Conservation (phyloP, 2,329 filamentous ascomycete species). For the Claviceps sp. region DNA sequence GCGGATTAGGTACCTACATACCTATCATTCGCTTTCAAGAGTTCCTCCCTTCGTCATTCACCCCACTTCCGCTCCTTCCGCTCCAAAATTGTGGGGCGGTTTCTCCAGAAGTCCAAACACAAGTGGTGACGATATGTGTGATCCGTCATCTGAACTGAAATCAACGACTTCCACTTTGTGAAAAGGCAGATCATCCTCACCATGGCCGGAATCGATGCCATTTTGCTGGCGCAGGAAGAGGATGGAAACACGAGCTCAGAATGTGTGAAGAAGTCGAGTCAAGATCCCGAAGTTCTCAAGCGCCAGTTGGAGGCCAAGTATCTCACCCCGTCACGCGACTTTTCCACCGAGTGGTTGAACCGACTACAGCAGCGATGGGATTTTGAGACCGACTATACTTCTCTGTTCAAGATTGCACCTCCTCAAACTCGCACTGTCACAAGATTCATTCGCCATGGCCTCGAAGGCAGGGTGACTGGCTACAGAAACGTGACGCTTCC, state of each 20-base stretch:
- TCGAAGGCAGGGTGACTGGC: slow-evolving; percentile 84
- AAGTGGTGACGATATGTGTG: background rate
- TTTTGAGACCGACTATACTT: slow-evolving; percentile 62
- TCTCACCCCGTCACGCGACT: slow-evolving; percentile 63
- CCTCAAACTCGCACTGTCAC: slow-evolving; percentile 93
- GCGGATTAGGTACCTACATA: no score
- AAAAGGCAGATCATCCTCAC: background rate
- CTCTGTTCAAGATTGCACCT: slow-evolving; percentile 74
- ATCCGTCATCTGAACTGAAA: slow-evolving; percentile 3
- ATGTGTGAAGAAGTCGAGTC: slow-evolving; percentile 6
- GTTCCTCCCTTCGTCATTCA: background rate
- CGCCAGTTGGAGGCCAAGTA: slow-evolving; percentile 62
- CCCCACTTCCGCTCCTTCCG: background rate
- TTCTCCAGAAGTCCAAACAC: background rate
- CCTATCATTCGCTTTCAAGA: no score
- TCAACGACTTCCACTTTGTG: background rate
- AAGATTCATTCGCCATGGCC: slow-evolving; percentile 77
- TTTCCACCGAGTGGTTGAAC: slow-evolving; percentile 79
- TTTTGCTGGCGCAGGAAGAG: slow-evolving; percentile 18
- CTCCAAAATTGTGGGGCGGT: background rate
- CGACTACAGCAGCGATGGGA: slow-evolving; percentile 84
- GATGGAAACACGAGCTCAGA: slow-evolving; percentile 5
- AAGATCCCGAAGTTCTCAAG: slow-evolving; percentile 51
- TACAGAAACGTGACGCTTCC: slow-evolving; percentile 92
- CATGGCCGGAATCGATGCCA: slow-evolving; percentile 23